Base-by-base conservation (phyloP, 2,329 filamentous ascomycete species). In the Neurospora crassa region DNA sequence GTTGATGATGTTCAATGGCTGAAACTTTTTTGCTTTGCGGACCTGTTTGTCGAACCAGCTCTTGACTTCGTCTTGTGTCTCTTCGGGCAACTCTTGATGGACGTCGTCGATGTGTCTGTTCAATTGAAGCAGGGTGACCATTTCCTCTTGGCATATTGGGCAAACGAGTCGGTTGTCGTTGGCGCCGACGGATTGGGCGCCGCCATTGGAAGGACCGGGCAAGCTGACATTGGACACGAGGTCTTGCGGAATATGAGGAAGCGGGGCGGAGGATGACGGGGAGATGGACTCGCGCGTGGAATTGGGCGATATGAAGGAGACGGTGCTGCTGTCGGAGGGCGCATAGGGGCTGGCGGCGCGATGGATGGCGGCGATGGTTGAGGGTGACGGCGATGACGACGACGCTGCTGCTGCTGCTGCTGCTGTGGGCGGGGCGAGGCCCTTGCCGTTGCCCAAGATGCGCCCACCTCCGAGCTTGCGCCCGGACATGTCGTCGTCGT, bases 71-170 rank as follows among this genome's bases (percentile, higher is more conserved):
- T 97, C 93, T 79, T 97, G 94, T 78, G 94, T 91, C 73, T 93
- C 88, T 74, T 92, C 92, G 79, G 96, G 92, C 16, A 97, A 87
- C 78, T 97, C 94, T 80, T 94, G 92, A 82, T 97, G 94, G 74
- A 85, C 89, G 79, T 97, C 94, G 83, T 97, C 94, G 78, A 97
- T 88, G 75, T 89, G 87, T 76, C 85, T 89, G 79, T 99, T 98
- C 53, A 99, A 84, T 82, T 99, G 96, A 47, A 99, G 84, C 68
- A 99, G 83, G 16, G 96, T 98, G 78, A 98, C 94, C 96, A 99
- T 99, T 81, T 97, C 94, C 82, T 98, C 96, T 76, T 90, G 94
- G 82, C 96, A 99, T 79, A 99, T 99, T n/a, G 96, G 96, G 80
- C 96, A 99, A 70, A 95, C 89, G 72, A 99, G 89, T 80, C 88